Evolutionary conservation across 768 basidiomycete genomes (phyloP).

Genomic region (Collybia nuda): DNA sequence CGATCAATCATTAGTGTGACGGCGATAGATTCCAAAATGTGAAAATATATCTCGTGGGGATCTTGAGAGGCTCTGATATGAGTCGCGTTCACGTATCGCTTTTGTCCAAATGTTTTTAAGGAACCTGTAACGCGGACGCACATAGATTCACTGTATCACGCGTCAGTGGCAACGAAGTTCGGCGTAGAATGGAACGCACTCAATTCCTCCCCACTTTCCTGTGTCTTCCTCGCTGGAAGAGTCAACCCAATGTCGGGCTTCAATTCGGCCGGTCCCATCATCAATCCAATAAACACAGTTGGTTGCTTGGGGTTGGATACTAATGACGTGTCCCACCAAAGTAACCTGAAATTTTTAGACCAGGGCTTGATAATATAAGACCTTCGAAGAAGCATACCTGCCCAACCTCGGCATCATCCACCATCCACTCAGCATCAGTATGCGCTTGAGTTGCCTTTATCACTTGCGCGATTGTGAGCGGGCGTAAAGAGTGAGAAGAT

Average conservation of each 20-base stretch:
- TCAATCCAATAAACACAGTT: slow-evolving; percentile 80
- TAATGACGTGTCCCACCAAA: slow-evolving; percentile 71
- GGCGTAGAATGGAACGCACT: slow-evolving; percentile 24
- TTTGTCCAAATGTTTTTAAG: slow-evolving; percentile 79
- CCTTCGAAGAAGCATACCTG: slow-evolving; percentile 49
- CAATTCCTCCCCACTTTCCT: slow-evolving; percentile 46
- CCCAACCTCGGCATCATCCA: slow-evolving; percentile 80
- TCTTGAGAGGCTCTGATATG: slow-evolving; percentile 71
- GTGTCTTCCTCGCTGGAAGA: slow-evolving; percentile 55
- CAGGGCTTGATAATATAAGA: neutral
- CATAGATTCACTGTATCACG: slow-evolving; percentile 55
- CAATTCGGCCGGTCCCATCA: slow-evolving; percentile 81
- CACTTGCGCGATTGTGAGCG: slow-evolving; percentile 79
- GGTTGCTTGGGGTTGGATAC: slow-evolving; percentile 70
- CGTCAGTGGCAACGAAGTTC: slow-evolving; percentile 2
- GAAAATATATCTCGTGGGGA: slow-evolving; percentile 78
- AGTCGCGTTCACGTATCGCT: slow-evolving; percentile 78
- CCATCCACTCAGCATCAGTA: slow-evolving; percentile 83
- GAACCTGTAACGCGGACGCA: slow-evolving; percentile 82
- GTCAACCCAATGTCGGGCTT: slow-evolving; percentile 84
- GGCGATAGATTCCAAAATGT: slow-evolving; percentile 73
- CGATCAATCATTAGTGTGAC: slow-evolving; percentile 65
- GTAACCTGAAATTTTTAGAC: slow-evolving; percentile 51
- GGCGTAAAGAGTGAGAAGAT: slow-evolving; percentile 47
- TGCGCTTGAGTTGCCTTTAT: slow-evolving; percentile 77